phyloP scores from a whole-genome alignment of 2,329 filamentous ascomycete genomes.

The Torrubiella hemipterigena region DNA sequence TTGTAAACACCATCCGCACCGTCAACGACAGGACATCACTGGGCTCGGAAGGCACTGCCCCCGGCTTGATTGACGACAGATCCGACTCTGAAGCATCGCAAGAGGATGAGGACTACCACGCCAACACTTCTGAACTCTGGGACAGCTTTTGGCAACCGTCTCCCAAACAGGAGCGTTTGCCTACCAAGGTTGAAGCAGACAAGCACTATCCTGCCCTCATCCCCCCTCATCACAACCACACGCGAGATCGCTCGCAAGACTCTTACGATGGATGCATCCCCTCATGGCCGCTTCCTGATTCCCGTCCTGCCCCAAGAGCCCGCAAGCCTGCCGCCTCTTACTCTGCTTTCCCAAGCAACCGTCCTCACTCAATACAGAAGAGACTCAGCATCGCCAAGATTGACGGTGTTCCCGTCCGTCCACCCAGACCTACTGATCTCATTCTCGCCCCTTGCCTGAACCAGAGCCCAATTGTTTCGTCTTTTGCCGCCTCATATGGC shows the following conservation, averaged over 20 bases:
- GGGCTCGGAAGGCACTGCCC: conserved; percentile 32
- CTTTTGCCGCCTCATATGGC: too few species aligned
- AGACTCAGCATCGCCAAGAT: too few species aligned
- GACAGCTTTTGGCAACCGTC: conserved; percentile 36
- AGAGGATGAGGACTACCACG: conserved; percentile 39
- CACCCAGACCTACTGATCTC: conserved; percentile 15
- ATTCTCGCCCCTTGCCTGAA: conserved; percentile 13
- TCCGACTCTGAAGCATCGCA: conserved; percentile 36
- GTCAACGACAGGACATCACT: conserved; percentile 27
- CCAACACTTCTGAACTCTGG: conserved; percentile 34
- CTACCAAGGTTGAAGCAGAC: conserved; percentile 12
- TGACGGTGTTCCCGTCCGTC: conserved; percentile 16
- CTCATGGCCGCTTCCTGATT: conserved; percentile 15
- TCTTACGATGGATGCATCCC: conserved; percentile 14
- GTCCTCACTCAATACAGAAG: too few species aligned
- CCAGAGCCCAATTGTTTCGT: too few species aligned
- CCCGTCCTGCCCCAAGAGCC: conserved; percentile 7
- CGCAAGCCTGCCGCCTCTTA: conserved; percentile 20
- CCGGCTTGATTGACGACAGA: conserved; percentile 37
- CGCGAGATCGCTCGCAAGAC: conserved; percentile 9
- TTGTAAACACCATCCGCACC: conserved; percentile 6
- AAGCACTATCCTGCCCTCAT: conserved; percentile 17
- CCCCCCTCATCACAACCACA: conserved; percentile 15
- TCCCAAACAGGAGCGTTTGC: conserved; percentile 7
- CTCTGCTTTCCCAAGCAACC: conserved; percentile 26